phyloP scores from a whole-genome alignment of 2,329 filamentous ascomycete genomes.

The Aspergillus clavatus region DNA sequence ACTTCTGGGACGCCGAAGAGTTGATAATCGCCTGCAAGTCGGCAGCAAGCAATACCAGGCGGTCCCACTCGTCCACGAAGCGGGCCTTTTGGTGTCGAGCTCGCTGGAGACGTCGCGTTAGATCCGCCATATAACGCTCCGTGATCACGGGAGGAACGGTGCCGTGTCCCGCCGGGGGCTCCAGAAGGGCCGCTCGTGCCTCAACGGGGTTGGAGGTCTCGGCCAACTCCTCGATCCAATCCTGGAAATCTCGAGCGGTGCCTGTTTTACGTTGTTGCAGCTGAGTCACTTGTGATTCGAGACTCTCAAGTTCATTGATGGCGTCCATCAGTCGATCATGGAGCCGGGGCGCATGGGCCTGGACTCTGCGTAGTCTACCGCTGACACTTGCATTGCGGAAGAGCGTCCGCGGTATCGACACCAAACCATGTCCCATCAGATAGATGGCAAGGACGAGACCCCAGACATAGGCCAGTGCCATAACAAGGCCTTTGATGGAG shows the following conservation, averaged over 20 bases:
- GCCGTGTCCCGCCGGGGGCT: constrained; percentile 26
- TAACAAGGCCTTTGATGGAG: constrained; percentile 76
- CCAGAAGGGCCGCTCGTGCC: constrained; percentile 39
- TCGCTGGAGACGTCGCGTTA: constrained; percentile 75
- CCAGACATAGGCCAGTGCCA: constrained; percentile 95
- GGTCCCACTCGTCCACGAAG: constrained; percentile 81
- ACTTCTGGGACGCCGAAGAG: constrained; percentile 70
- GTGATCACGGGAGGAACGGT: constrained; percentile 77
- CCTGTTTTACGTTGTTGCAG: constrained; percentile 76
- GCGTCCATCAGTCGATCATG: constrained; percentile 88
- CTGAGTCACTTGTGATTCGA: constrained; percentile 76
- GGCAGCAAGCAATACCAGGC: constrained; percentile 67
- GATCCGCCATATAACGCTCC: constrained; percentile 83
- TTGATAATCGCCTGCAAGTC: constrained; percentile 78
- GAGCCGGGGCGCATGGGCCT: constrained; percentile 71
- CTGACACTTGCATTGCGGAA: constrained; percentile 75
- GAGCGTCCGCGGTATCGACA: constrained; percentile 78
- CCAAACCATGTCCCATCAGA: constrained; percentile 93
- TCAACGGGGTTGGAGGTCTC: constrained; percentile 71
- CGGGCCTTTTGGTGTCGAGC: constrained; percentile 78
- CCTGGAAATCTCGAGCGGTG: constrained; percentile 68
- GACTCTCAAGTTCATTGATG: constrained; percentile 68
- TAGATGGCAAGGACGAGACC: constrained; percentile 89
- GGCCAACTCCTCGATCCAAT: constrained; percentile 93
- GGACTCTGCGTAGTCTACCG: constrained; percentile 67